These are phyloP conservation scores for Rubus idaeus DNA, from an alignment of 306 rosid genomes.

Conservation along the genomic window DNA sequence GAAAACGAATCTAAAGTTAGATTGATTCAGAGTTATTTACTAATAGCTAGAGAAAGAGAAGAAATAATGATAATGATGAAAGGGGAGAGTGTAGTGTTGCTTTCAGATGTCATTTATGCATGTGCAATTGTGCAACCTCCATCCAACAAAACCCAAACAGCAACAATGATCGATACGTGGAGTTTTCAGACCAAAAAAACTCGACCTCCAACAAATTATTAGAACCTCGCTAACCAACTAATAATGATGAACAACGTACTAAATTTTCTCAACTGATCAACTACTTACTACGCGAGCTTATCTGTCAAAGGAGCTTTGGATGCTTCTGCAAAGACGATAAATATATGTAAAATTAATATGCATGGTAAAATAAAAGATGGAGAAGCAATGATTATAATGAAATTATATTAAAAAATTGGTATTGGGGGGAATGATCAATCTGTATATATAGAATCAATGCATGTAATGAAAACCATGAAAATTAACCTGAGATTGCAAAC, in stretches of 20 bases:
- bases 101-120: conserved; percentile 6
- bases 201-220: background rate
- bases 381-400: conserved; percentile 15
- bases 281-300: background rate
- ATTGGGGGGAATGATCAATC: conserved; percentile 29
- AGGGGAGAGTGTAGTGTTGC: background rate
- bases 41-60: too few species aligned
- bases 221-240: background rate
- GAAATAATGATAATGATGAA: background rate
- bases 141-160: background rate
- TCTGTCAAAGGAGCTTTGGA: background rate
- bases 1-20: too few species aligned
- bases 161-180: background rate
- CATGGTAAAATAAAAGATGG: background rate
- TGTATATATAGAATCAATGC: background rate
- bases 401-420: background rate
- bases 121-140: background rate
- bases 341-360: background rate
- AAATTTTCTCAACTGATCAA: background rate
- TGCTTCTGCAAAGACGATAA: background rate
- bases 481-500: background rate
- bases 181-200: background rate
- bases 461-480: conserved; percentile 14
- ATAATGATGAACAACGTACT: background rate
- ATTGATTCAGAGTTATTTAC: too few species aligned